Conservation (phyloP, 805 yeast genomes). For the Yarrowia sp. region DNA sequence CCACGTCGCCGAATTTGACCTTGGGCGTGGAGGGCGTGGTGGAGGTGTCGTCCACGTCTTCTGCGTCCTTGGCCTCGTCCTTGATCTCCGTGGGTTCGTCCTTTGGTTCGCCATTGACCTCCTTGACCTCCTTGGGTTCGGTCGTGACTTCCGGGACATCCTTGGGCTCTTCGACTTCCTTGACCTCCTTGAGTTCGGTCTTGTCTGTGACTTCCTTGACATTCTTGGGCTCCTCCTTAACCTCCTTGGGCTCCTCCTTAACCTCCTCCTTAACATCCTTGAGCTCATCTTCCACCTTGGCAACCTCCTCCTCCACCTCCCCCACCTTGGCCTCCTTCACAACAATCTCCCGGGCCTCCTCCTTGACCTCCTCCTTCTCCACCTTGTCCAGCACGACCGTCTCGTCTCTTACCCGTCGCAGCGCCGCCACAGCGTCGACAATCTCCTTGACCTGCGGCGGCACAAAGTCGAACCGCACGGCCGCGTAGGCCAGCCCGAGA, state of each 20-base stretch:
- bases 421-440: constrained; percentile 28
- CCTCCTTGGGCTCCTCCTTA: not conserved
- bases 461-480: constrained; percentile 33
- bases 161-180: not conserved
- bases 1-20: not conserved
- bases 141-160: not conserved
- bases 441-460: constrained; percentile 33
- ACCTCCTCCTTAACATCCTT: not conserved
- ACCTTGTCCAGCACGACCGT: not conserved
- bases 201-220: no score
- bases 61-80: not conserved
- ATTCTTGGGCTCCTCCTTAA: not conserved
- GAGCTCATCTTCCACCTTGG: not conserved
- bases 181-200: not conserved
- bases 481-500: constrained; percentile 34
- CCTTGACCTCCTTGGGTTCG: not conserved
- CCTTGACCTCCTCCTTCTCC: not conserved
- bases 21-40: not conserved
- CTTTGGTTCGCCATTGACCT: no score
- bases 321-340: not conserved
- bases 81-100: not conserved
- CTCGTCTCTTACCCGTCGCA: not conserved
- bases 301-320: not conserved
- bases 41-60: not conserved
- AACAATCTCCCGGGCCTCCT: not conserved